Base-by-base conservation (phyloP, 768 basidiomycete genomes). In the Hericium erinaceus region DNA sequence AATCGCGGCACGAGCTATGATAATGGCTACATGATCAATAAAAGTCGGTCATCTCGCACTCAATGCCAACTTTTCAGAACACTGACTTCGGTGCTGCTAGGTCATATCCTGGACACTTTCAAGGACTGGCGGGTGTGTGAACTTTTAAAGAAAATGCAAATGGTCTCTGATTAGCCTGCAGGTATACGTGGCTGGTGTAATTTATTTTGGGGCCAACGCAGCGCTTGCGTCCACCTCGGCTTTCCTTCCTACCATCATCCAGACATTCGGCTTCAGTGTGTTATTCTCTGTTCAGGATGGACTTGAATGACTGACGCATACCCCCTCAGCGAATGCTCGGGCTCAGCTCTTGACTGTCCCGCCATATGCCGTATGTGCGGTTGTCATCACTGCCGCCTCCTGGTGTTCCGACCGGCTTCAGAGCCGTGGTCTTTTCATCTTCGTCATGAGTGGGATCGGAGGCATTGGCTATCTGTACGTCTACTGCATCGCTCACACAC, bases 201-300 rank as follows among this genome's bases (percentile, higher is more conserved):
- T 90, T 59, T 91, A 89, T 68, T 89, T 91, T 65, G 87, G 86
- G 33, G 71, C 88, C 52, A 90, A 90, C 64, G 81, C 80, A 53
- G 85, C 87, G 20, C 72, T 91, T 15, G 83, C 87, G n/a, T 87
- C 89, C 9, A 86, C 86, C 39, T 84, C 85, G 22, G 88, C 89
- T 0, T 93, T 93, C 72, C 71, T 93, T 55, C 91, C 91, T 2
- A 92, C 89, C 2, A 89, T 92, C 64, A 81, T 92, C 48, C 75
- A 74, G 46, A 87, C 84, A 0, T 82, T 91, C 57, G 87, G 87
- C 38, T 83, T 78, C 62, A 80, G 88, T 89, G 57, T 50, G 87
- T 73, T 26, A 41, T 41, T 41, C 38, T 39, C 55, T 51, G 18
- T n/a, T 9, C 22, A 46, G 11, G 12, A 20, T 26, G 24, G 11